Conservation (phyloP, 306 rosid species). For the Betula pendula region DNA sequence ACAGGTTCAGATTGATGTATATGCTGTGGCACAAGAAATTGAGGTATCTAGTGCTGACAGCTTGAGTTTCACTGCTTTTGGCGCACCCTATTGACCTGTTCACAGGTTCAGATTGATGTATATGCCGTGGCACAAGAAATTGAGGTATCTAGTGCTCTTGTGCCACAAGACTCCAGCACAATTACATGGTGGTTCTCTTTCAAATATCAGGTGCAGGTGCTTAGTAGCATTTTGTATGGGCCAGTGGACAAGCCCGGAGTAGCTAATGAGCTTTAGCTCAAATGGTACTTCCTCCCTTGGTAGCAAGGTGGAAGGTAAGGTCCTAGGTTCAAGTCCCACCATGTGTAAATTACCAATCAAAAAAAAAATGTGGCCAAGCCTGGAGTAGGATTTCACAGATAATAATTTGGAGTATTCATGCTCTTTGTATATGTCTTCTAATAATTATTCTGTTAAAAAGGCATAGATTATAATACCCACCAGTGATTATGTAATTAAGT, state of each 20-base stretch:
- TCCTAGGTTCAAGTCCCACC: no score
- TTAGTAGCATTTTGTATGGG: background rate
- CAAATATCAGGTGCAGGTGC: background rate
- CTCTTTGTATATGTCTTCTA: background rate
- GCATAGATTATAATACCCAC: background rate
- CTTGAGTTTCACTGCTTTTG: conserved; percentile 5
- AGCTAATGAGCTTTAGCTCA: no score
- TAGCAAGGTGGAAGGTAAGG: no score
- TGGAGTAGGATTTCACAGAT: background rate
- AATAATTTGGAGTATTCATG: background rate
- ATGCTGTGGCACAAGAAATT: background rate
- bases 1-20: conserved; percentile 7
- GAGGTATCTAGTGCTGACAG: background rate
- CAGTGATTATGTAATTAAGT: background rate
- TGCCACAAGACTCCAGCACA: background rate
- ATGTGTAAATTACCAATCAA: no score
- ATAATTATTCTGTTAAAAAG: background rate
- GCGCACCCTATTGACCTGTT: conserved; percentile 18
- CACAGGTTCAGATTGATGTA: conserved; percentile 7
- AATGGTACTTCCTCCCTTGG: no score
- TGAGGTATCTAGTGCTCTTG: background rate
- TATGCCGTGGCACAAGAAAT: background rate
- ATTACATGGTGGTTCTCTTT: background rate
- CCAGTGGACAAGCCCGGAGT: no score
- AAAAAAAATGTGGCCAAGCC: background rate